Conservation (phyloP, 768 basidiomycete species). For the Strobilomyces dryophilus region DNA sequence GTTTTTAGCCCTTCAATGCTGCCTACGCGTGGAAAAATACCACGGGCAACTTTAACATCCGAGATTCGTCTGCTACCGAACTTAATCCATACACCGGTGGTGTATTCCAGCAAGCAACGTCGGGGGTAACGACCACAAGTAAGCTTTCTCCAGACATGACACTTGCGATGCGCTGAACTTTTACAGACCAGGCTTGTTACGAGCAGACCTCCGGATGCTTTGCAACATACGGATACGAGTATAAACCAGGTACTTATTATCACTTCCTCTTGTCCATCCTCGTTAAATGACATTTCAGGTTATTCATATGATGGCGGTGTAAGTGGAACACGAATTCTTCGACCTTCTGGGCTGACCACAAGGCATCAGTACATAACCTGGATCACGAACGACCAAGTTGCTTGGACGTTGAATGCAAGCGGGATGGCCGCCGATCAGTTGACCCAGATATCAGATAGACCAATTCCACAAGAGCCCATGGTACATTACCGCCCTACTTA, state of each 20-base stretch:
- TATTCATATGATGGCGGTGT: slow-evolving; percentile 43
- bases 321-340: slow-evolving; percentile 20
- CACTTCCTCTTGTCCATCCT: background rate
- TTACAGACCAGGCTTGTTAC: slow-evolving; percentile 67
- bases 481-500: slow-evolving; percentile 32
- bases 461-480: slow-evolving; percentile 83
- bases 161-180: background rate
- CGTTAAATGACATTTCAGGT: slow-evolving; percentile 13
- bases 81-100: slow-evolving; percentile 73
- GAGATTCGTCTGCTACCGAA: slow-evolving; percentile 44
- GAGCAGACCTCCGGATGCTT: slow-evolving; percentile 46
- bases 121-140: slow-evolving; percentile 61
- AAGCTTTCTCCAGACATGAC: slow-evolving; percentile 10
- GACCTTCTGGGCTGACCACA: background rate
- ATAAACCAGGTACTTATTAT: slow-evolving; percentile 52
- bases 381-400: slow-evolving; percentile 56
- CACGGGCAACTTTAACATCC: slow-evolving; percentile 52
- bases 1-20: slow-evolving; percentile 70
- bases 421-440: slow-evolving; percentile 55
- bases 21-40: slow-evolving; percentile 68
- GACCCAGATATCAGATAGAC: slow-evolving; percentile 62
- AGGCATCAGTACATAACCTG: slow-evolving; percentile 67
- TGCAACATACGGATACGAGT: slow-evolving; percentile 78
- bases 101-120: slow-evolving; percentile 80
- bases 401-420: slow-evolving; percentile 66